Evolutionary conservation across 148 eudicot species (phyloP).

Genomic region (Rhododendron ferrugineum): DNA sequence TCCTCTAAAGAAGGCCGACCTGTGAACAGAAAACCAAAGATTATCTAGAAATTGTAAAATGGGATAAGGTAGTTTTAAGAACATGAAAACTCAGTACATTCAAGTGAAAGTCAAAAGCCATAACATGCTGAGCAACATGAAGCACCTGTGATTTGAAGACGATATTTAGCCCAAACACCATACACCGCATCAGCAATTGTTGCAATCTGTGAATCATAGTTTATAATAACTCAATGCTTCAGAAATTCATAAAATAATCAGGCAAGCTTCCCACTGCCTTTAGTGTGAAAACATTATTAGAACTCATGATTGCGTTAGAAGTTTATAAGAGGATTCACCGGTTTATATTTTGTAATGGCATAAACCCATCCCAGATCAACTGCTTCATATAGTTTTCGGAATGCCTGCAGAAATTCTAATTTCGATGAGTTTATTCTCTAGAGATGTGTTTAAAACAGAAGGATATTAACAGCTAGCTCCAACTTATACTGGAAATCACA

Average conservation of each 20-base stretch:
- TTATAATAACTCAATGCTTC: constrained; percentile 7
- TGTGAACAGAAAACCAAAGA: constrained; percentile 23
- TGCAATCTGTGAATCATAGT: constrained; percentile 46
- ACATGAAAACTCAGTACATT: not conserved
- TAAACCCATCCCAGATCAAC: constrained; percentile 97
- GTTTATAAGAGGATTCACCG: constrained; percentile 45
- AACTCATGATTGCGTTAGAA: not conserved
- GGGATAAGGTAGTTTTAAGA: not conserved
- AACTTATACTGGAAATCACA: not conserved
- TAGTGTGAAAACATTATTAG: not conserved
- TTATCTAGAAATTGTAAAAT: not conserved
- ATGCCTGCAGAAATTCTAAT: constrained; percentile 49
- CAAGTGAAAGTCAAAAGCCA: not conserved
- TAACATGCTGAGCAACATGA: not conserved
- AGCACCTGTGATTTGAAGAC: constrained; percentile 78
- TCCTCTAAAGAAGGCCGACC: constrained; percentile 81
- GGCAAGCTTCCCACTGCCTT: constrained; percentile 3
- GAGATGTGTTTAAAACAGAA: not conserved
- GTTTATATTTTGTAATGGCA: constrained; percentile 86
- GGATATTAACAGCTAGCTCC: not conserved
- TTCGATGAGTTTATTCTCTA: not conserved
- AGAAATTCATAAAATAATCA: not conserved
- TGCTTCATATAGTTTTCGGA: constrained; percentile 84
- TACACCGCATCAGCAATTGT: constrained; percentile 70
- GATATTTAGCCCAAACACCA: constrained; percentile 88